Evolutionary conservation across 371 early-diverging fungal genomes (phyloP), one percentile per base, ranked within the genome.

Genomic region (Saksenaea vasiformis): DNA sequence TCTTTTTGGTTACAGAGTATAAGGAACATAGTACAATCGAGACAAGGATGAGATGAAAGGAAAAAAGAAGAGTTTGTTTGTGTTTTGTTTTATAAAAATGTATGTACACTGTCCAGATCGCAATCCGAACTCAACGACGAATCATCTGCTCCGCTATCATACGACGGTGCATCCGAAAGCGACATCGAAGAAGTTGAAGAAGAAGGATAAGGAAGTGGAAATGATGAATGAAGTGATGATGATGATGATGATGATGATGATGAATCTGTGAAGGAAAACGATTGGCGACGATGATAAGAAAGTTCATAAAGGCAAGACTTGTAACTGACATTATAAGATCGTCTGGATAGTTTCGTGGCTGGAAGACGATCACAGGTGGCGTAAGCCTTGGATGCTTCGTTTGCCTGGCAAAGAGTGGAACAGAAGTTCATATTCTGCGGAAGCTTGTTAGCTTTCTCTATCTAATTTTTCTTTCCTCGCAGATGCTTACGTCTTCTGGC

Each of bases 271-370:
- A 53, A 69, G 10, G 38, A 64, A 53, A 61, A 62, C 13, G 69
- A 69, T 53, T 51, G 54, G 35, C 70, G 66, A 22, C 66, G 70
- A 60, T 70, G 64, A 60, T 70, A 70, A 22, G 66, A 66, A 15
- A 64, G 59, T 43, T 63, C 64, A 53, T 60, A 60, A 17, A 51
- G 7, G 13, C 55, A 60, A n/a, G 67, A 34, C 26, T 17, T 47
- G 22, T 47, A 47, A 1, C 24, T 22, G 10, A 26, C 51, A 22
- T 47, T 17, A 47, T 47, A 17, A 10, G 51, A 11, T n/a, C 24
- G 14, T 24, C 24, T 26, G 56, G 13, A 15, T 28, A 28, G 19
- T 44, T 56, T 60, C 26, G 57, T 61, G 54, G 56, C 28, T 54
- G 26, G 14, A 11, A 28, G 0, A 17, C 26, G 38, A 15, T 11